Evolutionary conservation across 2,329 filamentous ascomycete genomes (phyloP).

Genomic region (Huntiella bhutanensis): DNA sequence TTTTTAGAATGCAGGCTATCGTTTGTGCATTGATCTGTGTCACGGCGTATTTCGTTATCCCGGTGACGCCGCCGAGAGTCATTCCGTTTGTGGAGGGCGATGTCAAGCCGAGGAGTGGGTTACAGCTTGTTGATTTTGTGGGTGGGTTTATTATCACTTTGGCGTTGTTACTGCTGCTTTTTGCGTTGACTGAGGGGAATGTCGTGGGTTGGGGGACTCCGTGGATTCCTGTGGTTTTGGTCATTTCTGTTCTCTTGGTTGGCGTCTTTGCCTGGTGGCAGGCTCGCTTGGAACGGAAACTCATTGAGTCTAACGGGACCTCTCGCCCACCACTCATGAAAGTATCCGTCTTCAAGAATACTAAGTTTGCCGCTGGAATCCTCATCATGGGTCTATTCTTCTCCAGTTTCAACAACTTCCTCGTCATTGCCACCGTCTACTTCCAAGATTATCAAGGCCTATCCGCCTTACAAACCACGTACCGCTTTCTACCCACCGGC

Average conservation of each 20-base stretch:
- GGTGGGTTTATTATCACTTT: constrained; percentile 44
- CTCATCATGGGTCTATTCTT: constrained; percentile 49
- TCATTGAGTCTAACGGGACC: constrained; percentile 13
- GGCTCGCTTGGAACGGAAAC: constrained; percentile 33
- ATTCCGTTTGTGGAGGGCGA: not conserved
- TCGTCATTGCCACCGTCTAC: constrained; percentile 50
- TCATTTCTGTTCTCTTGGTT: constrained; percentile 36
- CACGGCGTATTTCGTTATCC: constrained; percentile 40
- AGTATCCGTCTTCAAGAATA: constrained; percentile 41
- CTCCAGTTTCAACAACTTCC: constrained; percentile 46
- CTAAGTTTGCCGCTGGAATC: constrained; percentile 42
- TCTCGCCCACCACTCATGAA: constrained; percentile 27
- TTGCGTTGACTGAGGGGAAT: constrained; percentile 50
- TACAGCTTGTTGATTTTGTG: constrained; percentile 34
- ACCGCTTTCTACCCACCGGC: constrained; percentile 50
- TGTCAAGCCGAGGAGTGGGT: not conserved
- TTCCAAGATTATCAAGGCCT: constrained; percentile 49
- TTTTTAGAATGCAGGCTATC: constrained; percentile 46
- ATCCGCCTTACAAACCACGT: constrained; percentile 43
- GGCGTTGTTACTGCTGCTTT: constrained; percentile 42
- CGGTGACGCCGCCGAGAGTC: constrained; percentile 23
- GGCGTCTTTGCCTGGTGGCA: constrained; percentile 42
- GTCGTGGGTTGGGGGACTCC: constrained; percentile 46
- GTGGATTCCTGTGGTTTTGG: constrained; percentile 42
- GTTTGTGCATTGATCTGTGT: constrained; percentile 37